Conservation (phyloP, 2,329 filamentous ascomycete species). For the Ramularia endophylla region DNA sequence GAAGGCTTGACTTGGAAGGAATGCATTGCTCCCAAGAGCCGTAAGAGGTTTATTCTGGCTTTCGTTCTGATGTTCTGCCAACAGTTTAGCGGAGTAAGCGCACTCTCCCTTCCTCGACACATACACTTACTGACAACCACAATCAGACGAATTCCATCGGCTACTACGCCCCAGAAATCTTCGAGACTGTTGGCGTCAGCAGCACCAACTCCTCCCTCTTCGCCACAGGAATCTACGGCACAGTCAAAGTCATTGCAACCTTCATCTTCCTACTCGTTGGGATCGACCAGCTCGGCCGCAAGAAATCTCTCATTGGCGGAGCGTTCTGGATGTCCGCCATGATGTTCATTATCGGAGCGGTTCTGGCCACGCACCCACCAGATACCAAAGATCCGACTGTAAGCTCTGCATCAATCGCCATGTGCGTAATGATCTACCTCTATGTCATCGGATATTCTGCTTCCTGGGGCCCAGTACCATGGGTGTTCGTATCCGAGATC, state of each 20-base stretch:
- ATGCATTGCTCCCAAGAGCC: constrained; percentile 1
- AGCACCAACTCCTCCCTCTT: constrained; percentile 57
- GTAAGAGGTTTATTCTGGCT: constrained; percentile 9
- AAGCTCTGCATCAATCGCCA: constrained; percentile 62
- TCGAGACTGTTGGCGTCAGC: constrained; percentile 57
- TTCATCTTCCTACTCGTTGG: constrained; percentile 54
- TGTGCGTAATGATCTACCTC: constrained; percentile 65
- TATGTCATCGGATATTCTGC: constrained; percentile 51
- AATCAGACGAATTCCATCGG: constrained; percentile 60
- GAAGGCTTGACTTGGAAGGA: constrained; percentile 1
- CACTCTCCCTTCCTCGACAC: too few relatives aligned
- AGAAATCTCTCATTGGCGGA: constrained; percentile 43
- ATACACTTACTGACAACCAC: too few relatives aligned
- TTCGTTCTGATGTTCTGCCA: constrained; percentile 11
- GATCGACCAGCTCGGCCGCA: constrained; percentile 64
- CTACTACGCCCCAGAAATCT: constrained; percentile 61
- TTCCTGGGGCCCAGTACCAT: constrained; percentile 55
- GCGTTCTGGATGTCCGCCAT: constrained; percentile 49
- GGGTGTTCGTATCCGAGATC: constrained; percentile 63
- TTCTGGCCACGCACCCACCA: constrained; percentile 58
- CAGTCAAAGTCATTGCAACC: constrained; percentile 64
- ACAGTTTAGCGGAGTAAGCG: constrained; percentile 28
- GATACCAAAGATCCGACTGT: constrained; percentile 46
- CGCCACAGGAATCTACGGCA: constrained; percentile 67
- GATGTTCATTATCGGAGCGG: constrained; percentile 68